Base-by-base conservation (phyloP, 345 rosid genomes). In the Luvunga scandens region DNA sequence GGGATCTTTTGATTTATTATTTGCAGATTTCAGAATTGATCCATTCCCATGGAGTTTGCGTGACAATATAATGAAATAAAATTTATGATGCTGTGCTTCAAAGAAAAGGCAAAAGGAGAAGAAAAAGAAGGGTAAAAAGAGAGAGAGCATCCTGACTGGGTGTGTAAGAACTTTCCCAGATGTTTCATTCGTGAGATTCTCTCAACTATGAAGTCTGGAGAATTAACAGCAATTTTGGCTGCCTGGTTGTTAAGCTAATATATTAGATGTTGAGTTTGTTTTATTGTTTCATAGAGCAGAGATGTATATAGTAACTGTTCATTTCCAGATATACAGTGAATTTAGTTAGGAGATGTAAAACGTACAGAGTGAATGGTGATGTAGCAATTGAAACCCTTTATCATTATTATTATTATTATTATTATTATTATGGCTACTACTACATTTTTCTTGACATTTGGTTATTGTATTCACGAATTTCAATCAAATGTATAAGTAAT, bases 21-120 rank as follows among this genome's bases (percentile, higher is more conserved):
- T 79, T 79, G 83, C 77, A 68, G 87, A 68, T 81, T 64, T 81
- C 81, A 66, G 84, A 75, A 78, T 68, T 24, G 75, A 80, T 69
- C 81, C 73, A 53, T 50, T 65, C 78, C 82, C 75, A 72, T 63
- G 84, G 80, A 77, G 68, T 78, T 77, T 69, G 67, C 53, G 1
- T 56, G 75, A 55, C 65, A 28, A 5, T 70, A 39, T 81, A 42
- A 59, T 81, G 77, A 76, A 76, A 65, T 66, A 77, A 77, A 56
- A 39, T 31, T 57, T 72, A 24, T 48, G 68, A 56, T 57, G 74
- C 69, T 66, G 72, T 4, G 56, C 70, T 55, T 59, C 55, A 7
- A 28, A 63, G 66, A 71, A 31, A 2, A 75, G 39, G 38, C 2
- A 6, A 34, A 14, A 66, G 16, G n/a, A 10, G 27, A 7, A 36